A percentile compares a stretch with the other conserved stretches of the same genome.
Evolutionary conservation across 768 basidiomycete genomes (phyloP).

Genomic region (Rhodotorula toruloides): DNA sequence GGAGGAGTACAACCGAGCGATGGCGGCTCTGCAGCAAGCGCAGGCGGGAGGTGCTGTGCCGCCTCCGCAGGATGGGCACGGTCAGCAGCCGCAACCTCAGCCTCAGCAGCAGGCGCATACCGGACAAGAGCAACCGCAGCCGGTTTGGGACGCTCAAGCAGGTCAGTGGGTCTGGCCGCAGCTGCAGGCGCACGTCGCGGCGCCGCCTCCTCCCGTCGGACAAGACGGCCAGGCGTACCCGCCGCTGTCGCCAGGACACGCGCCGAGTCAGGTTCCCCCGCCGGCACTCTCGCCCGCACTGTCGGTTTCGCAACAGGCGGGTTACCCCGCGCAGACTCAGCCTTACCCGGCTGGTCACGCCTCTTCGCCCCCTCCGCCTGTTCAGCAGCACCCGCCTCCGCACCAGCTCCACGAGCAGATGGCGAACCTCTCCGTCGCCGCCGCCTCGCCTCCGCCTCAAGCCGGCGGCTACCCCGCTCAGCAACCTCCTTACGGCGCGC

Average conservation of each 20-base stretch:
- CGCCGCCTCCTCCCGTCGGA: background rate
- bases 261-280: no score
- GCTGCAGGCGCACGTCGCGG: background rate
- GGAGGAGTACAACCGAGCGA: conserved; percentile 20
- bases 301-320: background rate
- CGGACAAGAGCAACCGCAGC: background rate
- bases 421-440: background rate
- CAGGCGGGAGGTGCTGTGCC: background rate
- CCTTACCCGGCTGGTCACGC: background rate
- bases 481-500: no score
- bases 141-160: background rate
- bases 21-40: conserved; percentile 12
- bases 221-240: background rate
- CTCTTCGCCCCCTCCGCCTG: no score
- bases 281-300: background rate
- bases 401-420: background rate
- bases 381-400: background rate
- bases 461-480: no score
- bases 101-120: background rate
- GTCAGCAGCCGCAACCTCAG: background rate
- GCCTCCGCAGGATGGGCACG: background rate
- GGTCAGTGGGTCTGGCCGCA: background rate
- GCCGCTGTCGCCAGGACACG: no score
- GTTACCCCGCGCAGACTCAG: conserved; percentile 8
- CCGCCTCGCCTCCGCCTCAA: no score